These are phyloP conservation scores for Ophiocordyceps sinensis DNA, from an alignment of 2,329 filamentous ascomycete species.

Conservation along the genomic window DNA sequence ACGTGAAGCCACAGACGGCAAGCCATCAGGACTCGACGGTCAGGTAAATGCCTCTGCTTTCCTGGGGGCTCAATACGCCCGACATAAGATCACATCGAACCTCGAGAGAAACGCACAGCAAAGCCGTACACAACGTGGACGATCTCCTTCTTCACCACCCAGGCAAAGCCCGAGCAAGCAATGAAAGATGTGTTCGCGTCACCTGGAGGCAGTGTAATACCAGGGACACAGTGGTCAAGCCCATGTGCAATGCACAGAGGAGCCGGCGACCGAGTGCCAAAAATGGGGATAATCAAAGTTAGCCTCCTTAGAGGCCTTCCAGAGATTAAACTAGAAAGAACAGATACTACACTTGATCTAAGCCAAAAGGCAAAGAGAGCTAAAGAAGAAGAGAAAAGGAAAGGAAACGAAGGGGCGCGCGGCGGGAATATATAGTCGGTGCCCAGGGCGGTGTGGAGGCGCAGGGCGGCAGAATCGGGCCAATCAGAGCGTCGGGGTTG, in stretches of 20 bases:
- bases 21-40: too few relatives aligned
- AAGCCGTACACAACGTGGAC: too few relatives aligned
- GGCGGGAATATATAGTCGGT: too few relatives aligned
- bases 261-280: slow-evolving; percentile 17
- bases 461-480: too few relatives aligned
- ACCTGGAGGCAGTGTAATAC: slow-evolving; percentile 30
- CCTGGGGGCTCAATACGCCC: too few relatives aligned
- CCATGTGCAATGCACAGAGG: slow-evolving; percentile 27
- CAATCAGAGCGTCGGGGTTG: too few relatives aligned
- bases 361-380: slow-evolving; percentile 45
- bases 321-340: slow-evolving; percentile 97
- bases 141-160: slow-evolving; percentile 32
- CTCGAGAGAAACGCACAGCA: too few relatives aligned
- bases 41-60: too few relatives aligned
- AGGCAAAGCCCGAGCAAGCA: slow-evolving; percentile 20
- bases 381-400: slow-evolving; percentile 19
- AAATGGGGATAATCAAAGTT: slow-evolving; percentile 70
- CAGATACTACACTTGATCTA: slow-evolving; percentile 95
- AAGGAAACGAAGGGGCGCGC: neutral
- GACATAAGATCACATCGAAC: too few relatives aligned
- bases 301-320: slow-evolving; percentile 60
- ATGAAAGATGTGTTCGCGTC: slow-evolving; percentile 28
- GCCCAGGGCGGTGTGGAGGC: too few relatives aligned
- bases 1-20: too few relatives aligned
- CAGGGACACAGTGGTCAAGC: slow-evolving; percentile 26